Conservation (phyloP, 768 basidiomycete genomes). For the Lactarius sanguifluus region DNA sequence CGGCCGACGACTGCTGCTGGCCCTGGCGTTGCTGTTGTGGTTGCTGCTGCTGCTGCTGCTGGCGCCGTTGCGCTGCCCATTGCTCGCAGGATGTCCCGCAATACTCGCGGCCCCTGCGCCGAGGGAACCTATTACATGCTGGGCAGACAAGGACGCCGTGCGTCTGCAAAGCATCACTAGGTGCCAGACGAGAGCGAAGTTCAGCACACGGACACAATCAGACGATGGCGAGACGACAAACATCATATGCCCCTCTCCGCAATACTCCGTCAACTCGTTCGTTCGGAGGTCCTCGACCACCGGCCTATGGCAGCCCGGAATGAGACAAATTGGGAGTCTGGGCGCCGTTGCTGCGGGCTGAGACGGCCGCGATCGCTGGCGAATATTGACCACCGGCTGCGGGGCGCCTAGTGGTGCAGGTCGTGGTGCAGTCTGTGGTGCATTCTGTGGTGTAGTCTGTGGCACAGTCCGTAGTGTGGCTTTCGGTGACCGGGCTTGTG, state of each 20-base stretch:
- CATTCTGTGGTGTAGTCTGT: too few relatives aligned
- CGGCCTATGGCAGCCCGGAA: neutral
- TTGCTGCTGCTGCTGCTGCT: neutral
- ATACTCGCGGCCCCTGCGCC: conserved; percentile 6
- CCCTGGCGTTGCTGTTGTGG: neutral
- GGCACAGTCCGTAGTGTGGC: neutral
- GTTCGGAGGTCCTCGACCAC: neutral
- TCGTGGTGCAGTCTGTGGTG: neutral
- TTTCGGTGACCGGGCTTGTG: neutral
- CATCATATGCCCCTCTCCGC: conserved; percentile 14
- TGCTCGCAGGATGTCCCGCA: conserved; percentile 17
- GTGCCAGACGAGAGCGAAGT: neutral
- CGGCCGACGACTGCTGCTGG: neutral
- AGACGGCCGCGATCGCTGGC: neutral
- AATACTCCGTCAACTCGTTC: conserved; percentile 11
- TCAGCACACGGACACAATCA: neutral
- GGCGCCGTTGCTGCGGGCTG: neutral
- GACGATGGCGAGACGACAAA: conserved; percentile 6
- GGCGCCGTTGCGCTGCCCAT: conserved; percentile 3
- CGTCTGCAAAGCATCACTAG: conserved; percentile 10
- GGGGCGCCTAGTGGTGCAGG: neutral
- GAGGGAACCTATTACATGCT: conserved; percentile 15
- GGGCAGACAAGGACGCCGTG: conserved; percentile 8
- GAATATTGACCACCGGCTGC: neutral
- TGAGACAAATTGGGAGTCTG: neutral